phyloP scores from a whole-genome alignment of 495 filamentous ascomycete genomes.

The Podospora comata region DNA sequence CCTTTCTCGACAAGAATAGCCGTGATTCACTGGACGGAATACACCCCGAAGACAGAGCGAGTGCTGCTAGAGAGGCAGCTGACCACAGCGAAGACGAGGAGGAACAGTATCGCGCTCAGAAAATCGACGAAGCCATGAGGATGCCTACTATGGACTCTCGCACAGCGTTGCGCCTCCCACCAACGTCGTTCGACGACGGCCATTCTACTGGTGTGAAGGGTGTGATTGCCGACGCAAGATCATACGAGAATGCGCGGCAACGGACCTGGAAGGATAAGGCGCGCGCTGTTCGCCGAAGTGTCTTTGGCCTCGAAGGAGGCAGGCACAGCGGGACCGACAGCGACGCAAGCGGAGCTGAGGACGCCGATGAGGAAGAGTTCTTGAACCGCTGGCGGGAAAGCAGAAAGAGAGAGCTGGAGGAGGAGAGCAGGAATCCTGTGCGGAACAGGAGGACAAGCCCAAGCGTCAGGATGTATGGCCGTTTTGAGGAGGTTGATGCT shows the following conservation, averaged over 20 bases:
- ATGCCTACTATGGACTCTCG: conserved; percentile 52
- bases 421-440: conserved; percentile 40
- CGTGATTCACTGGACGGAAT: conserved; percentile 40
- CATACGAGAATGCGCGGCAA: conserved; percentile 80
- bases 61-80: conserved; percentile 49
- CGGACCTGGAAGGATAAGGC: conserved; percentile 54
- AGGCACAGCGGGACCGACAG: conserved; percentile 42
- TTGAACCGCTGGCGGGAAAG: conserved; percentile 77
- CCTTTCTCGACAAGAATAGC: conserved; percentile 59
- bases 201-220: conserved; percentile 88
- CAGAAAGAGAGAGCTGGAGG: conserved; percentile 72
- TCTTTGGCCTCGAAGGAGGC: conserved; percentile 39
- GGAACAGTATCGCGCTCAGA: conserved; percentile 53
- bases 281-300: conserved; percentile 43
- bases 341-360: conserved; percentile 41
- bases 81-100: conserved; percentile 52
- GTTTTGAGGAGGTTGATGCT: conserved; percentile 80
- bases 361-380: conserved; percentile 72
- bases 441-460: conserved; percentile 62
- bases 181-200: conserved; percentile 68
- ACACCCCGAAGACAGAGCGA: conserved; percentile 54
- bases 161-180: conserved; percentile 54
- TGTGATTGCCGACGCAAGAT: conserved; percentile 91
- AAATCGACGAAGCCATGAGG: conserved; percentile 58
- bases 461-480: conserved; percentile 71